phyloP scores from a whole-genome alignment of 1,284 basidiomycete genomes.

The Takashimella tepidaria region DNA sequence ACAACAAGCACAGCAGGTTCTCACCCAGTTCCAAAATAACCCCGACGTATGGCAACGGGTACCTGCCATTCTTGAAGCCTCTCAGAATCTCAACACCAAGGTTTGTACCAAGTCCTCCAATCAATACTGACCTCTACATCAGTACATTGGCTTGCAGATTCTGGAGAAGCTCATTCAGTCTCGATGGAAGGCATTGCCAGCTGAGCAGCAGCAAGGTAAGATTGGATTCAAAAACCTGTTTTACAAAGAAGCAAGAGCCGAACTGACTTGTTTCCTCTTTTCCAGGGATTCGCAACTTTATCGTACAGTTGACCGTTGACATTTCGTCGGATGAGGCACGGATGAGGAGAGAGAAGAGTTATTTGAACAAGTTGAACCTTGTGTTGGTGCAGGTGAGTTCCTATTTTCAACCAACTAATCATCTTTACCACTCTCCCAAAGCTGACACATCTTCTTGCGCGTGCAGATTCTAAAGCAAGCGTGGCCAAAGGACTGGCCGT shows the following conservation, averaged over 20 bases:
- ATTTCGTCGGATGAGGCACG: constrained; percentile 81
- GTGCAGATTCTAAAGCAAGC: constrained; percentile 95
- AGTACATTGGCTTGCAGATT: constrained; percentile 94
- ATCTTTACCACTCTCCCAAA: too few relatives aligned
- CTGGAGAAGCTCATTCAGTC: constrained; percentile 90
- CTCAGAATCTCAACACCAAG: constrained; percentile 84
- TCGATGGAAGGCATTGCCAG: constrained; percentile 92
- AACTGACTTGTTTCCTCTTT: neutral
- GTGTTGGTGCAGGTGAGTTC: constrained; percentile 86
- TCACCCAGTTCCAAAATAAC: constrained; percentile 95
- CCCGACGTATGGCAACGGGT: constrained; percentile 99
- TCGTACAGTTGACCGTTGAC: constrained; percentile 89
- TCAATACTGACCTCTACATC: too few relatives aligned
- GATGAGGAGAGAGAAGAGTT: constrained; percentile 89
- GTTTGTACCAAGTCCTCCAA: constrained; percentile 49
- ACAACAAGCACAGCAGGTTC: constrained; percentile 80
- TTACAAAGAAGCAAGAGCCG: neutral
- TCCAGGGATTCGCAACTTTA: constrained; percentile 93
- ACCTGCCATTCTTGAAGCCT: constrained; percentile 84
- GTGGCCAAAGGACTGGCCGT: constrained; percentile 99
- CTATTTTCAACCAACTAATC: neutral
- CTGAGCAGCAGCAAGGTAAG: constrained; percentile 82
- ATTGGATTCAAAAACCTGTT: constrained; percentile 4
- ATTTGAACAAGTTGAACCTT: constrained; percentile 94
- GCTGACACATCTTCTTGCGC: too few relatives aligned